These are phyloP conservation scores for Xylariaceae sp. DNA, from an alignment of 2,329 filamentous ascomycete genomes.

Conservation along the genomic window DNA sequence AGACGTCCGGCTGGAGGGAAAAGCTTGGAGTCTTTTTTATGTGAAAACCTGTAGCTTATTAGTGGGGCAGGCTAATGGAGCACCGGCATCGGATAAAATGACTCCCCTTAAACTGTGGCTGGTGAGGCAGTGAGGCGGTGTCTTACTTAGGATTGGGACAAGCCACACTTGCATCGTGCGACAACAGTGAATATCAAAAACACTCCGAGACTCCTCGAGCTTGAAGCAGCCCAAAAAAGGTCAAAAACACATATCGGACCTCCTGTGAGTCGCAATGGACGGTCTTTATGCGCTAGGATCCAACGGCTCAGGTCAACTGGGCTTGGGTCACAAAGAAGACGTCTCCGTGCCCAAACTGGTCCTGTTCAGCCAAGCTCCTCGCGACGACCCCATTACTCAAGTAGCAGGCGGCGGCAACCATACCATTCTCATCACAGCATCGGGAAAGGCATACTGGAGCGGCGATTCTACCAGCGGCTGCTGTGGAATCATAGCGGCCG, in stretches of 20 bases:
- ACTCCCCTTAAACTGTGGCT: slow-evolving; percentile 4
- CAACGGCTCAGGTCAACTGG: slow-evolving; percentile 69
- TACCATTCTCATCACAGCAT: slow-evolving; percentile 62
- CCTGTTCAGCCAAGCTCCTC: slow-evolving; percentile 44
- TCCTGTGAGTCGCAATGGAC: slow-evolving; percentile 35
- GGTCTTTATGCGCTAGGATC: slow-evolving; percentile 65
- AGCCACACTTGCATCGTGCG: background rate
- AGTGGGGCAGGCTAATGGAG: slow-evolving; percentile 2
- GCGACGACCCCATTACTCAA: slow-evolving; percentile 33
- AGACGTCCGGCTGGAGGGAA: too few species aligned
- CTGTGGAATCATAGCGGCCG: slow-evolving; percentile 41
- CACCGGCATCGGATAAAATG: slow-evolving; percentile 16
- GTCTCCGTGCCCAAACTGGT: slow-evolving; percentile 60
- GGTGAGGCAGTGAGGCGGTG: background rate
- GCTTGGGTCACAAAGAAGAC: slow-evolving; percentile 65
- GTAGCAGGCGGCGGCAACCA: slow-evolving; percentile 75
- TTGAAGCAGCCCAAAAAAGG: background rate
- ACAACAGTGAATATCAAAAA: background rate
- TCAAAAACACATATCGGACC: background rate
- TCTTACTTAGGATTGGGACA: background rate
- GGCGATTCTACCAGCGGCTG: slow-evolving; percentile 55
- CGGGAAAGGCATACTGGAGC: slow-evolving; percentile 57
- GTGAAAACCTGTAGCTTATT: slow-evolving; percentile 10
- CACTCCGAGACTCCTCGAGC: background rate
- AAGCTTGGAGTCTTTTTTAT: background rate